phyloP scores from a whole-genome alignment of 1,139 yeast species.

The Candida tunisiensis region DNA sequence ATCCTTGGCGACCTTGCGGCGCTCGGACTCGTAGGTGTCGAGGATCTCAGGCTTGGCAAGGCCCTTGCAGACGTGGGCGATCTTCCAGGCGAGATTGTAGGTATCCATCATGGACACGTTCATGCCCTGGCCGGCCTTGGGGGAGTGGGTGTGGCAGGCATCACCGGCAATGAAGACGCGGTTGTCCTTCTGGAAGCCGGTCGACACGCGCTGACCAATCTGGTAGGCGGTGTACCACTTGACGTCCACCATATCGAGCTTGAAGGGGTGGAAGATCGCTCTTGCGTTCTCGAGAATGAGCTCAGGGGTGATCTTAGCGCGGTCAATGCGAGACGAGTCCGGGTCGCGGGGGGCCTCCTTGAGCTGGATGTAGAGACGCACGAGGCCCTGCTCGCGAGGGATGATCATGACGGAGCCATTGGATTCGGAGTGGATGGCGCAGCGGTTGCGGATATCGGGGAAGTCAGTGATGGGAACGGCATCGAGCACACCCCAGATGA shows the following conservation, averaged over 20 bases:
- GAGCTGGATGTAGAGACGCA: conserved; percentile 19
- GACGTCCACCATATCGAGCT: conserved; percentile 17
- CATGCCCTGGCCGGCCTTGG: conserved; percentile 27
- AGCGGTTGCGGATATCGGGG: conserved; percentile 22
- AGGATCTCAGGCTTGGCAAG: conserved; percentile 13
- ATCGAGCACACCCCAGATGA: conserved; percentile 24
- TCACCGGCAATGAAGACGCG: conserved; percentile 23
- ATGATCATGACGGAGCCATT: conserved; percentile 21
- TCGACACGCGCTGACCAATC: conserved; percentile 23
- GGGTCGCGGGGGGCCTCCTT: conserved; percentile 16
- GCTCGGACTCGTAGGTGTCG: conserved; percentile 18
- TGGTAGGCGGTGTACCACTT: conserved; percentile 24
- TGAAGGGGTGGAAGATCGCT: conserved; percentile 18
- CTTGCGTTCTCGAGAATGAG: conserved; percentile 17
- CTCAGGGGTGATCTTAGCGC: conserved; percentile 17
- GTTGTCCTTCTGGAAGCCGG: conserved; percentile 11
- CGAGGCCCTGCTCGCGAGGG: conserved; percentile 22
- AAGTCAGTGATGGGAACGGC: conserved; percentile 22
- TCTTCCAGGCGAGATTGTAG: conserved; percentile 23
- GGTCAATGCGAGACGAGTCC: conserved; percentile 14
- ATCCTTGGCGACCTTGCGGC: conserved; percentile 20
- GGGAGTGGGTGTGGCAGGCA: conserved; percentile 26
- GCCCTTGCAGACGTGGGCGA: conserved; percentile 21
- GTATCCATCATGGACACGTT: conserved; percentile 22
- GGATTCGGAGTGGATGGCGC: conserved; percentile 21